These are phyloP conservation scores for Sporisorium scitamineum DNA, from an alignment of 1,284 basidiomycete genomes.

Conservation along the genomic window DNA sequence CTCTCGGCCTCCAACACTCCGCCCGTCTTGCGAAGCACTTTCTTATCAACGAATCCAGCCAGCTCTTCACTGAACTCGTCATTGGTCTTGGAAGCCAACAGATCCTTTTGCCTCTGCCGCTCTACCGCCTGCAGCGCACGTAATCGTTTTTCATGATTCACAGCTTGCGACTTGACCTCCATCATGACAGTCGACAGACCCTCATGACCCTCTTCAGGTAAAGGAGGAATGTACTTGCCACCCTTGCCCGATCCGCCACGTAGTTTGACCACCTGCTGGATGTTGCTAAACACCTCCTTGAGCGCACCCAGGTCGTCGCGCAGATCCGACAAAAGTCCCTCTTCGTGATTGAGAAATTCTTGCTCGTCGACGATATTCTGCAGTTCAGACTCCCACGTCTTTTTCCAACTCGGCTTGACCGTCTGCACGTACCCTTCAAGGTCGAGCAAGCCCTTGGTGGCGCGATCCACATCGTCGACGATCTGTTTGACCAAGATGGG, in stretches of 20 bases:
- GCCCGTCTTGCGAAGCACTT: conserved; percentile 65
- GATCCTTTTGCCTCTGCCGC: conserved; percentile 60
- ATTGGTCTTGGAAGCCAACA: conserved; percentile 44
- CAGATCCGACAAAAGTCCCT: conserved; percentile 63
- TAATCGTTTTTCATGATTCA: conserved; percentile 68
- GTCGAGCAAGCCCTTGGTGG: conserved; percentile 79
- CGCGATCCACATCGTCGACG: conserved; percentile 79
- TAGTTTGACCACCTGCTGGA: conserved; percentile 67
- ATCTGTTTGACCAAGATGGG: conserved; percentile 79
- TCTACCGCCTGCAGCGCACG: conserved; percentile 66
- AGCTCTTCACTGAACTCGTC: conserved; percentile 68
- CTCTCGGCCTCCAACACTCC: conserved; percentile 65
- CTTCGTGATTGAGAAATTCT: conserved; percentile 78
- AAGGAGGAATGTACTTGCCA: conserved; percentile 61
- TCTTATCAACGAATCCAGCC: conserved; percentile 66
- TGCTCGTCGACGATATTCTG: conserved; percentile 98
- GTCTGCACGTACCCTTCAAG: conserved; percentile 87
- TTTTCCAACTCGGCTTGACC: conserved; percentile 96
- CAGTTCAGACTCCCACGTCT: conserved; percentile 96
- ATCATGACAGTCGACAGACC: conserved; percentile 68
- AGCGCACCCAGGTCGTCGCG: conserved; percentile 62
- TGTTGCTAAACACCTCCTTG: conserved; percentile 67
- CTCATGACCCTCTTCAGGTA: conserved; percentile 66
- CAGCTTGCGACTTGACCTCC: conserved; percentile 65
- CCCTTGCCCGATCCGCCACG: conserved; percentile 51